phyloP scores from a whole-genome alignment of 1,139 yeast genomes.

The Protomyces inundatus region DNA sequence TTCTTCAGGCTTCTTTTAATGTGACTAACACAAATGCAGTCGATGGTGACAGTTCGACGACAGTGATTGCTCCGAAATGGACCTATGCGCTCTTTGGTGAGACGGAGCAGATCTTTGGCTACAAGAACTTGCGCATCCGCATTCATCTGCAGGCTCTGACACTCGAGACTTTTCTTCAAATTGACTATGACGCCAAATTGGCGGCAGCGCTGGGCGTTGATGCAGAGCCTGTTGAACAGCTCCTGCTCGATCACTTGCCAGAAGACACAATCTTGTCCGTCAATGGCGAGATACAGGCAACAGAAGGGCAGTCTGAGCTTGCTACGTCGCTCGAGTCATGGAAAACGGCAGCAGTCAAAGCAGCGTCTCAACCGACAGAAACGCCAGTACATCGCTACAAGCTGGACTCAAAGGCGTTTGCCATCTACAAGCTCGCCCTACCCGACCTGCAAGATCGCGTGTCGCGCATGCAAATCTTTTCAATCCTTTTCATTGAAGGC shows the following conservation, averaged over 20 bases:
- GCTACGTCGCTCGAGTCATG: no score
- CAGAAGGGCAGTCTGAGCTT: constrained; percentile 33
- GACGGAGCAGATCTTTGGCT: constrained; percentile 83
- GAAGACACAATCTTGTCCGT: constrained; percentile 35
- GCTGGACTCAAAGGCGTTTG: constrained; percentile 40
- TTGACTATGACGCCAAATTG: constrained; percentile 53
- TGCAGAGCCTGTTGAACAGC: constrained; percentile 42
- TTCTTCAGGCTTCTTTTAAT: not conserved
- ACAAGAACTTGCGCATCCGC: constrained; percentile 51
- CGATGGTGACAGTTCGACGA: constrained; percentile 24
- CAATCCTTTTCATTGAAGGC: constrained; percentile 83
- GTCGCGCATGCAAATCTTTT: constrained; percentile 67
- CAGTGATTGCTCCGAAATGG: constrained; percentile 52
- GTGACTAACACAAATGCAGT: not conserved
- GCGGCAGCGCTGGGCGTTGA: constrained; percentile 37
- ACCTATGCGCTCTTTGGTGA: constrained; percentile 94
- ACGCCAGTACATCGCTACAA: constrained; percentile 43
- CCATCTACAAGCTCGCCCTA: constrained; percentile 40
- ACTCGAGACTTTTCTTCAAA: constrained; percentile 41
- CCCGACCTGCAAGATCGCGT: constrained; percentile 30
- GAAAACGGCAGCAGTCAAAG: no score
- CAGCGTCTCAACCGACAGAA: constrained; percentile 47
- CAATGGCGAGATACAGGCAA: constrained; percentile 37
- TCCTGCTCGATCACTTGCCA: constrained; percentile 58
- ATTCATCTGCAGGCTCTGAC: constrained; percentile 19